Percentiles rank a stretch among this genome's conserved stretches.
These are phyloP conservation scores for Pythium rhizo-oryzae DNA, from an alignment of 352 stramenopile genomes.

Conservation along the genomic window DNA sequence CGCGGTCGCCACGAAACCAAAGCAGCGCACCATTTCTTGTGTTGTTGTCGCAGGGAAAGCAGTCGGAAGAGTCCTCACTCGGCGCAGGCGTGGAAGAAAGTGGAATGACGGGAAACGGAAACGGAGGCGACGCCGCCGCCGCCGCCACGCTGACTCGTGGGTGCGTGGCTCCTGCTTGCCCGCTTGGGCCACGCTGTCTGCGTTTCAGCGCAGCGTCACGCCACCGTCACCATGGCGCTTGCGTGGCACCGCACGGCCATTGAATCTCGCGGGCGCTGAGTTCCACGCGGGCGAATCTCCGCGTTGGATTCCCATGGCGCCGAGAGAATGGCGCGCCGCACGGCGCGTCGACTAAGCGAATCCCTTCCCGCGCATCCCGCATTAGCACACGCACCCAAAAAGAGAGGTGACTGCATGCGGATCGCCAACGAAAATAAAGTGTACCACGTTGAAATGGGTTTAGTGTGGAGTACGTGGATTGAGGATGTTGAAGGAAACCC, in stretches of 20 bases:
- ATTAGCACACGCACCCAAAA: slow-evolving; percentile 1
- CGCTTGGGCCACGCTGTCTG: not conserved
- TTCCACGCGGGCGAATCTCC: not conserved
- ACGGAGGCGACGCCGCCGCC: too few species aligned
- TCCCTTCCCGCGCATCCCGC: not conserved
- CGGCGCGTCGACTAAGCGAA: slow-evolving; percentile 3
- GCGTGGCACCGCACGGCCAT: not conserved
- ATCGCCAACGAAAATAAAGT: not conserved
- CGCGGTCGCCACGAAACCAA: not conserved
- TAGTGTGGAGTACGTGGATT: not conserved
- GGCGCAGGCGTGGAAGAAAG: not conserved
- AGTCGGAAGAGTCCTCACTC: not conserved
- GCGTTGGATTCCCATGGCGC: not conserved
- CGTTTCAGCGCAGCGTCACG: too few species aligned
- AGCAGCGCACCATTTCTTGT: slow-evolving; percentile 2
- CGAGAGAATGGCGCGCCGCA: too few species aligned
- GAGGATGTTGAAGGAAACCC: slow-evolving; percentile 3
- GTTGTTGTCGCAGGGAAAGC: not conserved
- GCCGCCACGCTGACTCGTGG: too few species aligned
- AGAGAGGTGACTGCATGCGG: too few species aligned
- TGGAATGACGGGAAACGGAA: not conserved
- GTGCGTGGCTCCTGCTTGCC: too few species aligned
- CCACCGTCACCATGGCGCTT: too few species aligned
- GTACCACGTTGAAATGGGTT: not conserved
- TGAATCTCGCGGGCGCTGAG: not conserved